These are phyloP conservation scores for Globisporangium echinulatum DNA, from an alignment of 352 stramenopile species.

Conservation along the genomic window DNA sequence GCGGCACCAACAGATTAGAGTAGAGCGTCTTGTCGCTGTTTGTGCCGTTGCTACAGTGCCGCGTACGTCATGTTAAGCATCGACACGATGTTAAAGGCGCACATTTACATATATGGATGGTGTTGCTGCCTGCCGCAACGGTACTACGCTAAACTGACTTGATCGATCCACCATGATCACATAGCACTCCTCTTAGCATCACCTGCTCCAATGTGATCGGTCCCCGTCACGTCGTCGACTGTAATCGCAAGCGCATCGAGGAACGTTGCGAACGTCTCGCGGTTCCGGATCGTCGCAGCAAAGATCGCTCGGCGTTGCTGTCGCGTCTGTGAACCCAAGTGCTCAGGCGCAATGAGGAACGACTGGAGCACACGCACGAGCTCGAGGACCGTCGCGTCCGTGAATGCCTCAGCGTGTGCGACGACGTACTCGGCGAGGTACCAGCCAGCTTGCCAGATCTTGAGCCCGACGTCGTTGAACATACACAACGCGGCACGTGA, in stretches of 20 bases:
- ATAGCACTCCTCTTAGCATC: too few species aligned
- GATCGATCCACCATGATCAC: too few species aligned
- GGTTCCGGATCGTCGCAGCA: conserved; percentile 69
- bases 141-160: too few species aligned
- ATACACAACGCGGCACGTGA: conserved; percentile 76
- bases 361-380: conserved; percentile 51
- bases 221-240: conserved; percentile 55
- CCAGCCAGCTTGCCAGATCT: conserved; percentile 77
- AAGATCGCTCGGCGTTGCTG: conserved; percentile 53
- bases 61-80: too few species aligned
- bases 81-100: too few species aligned
- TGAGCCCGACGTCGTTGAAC: conserved; percentile 80
- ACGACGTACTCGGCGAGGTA: conserved; percentile 75
- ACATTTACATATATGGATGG: too few species aligned
- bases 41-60: too few species aligned
- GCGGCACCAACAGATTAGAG: too few species aligned
- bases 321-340: neutral
- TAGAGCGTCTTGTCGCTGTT: too few species aligned
- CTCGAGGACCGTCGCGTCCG: conserved; percentile 48
- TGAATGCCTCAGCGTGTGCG: conserved; percentile 44
- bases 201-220: too few species aligned
- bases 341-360: conserved; percentile 27
- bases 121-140: too few species aligned
- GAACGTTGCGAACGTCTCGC: conserved; percentile 70
- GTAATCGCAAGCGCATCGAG: conserved; percentile 56